Conservation (phyloP, 75 land plant species). For the Picea glauca region DNA sequence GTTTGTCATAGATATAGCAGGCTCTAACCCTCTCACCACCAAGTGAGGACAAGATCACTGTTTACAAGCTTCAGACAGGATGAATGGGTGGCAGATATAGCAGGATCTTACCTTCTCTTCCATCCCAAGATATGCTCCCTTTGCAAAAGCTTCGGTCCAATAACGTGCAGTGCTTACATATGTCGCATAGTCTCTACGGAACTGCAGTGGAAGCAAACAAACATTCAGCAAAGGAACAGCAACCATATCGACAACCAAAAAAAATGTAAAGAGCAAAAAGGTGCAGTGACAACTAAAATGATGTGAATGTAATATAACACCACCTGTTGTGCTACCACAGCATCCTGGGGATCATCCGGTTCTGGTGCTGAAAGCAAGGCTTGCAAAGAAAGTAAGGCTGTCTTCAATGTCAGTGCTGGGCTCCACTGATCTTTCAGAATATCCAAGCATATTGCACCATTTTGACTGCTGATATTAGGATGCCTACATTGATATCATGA, state of each 20-base stretch:
- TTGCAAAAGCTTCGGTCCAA: conserved; percentile 97
- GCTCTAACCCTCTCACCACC: neutral
- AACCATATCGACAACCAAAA: neutral
- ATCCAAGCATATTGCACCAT: conserved; percentile 98
- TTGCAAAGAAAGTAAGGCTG: conserved; percentile 92
- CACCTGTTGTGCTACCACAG: conserved; percentile 98
- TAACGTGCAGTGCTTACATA: conserved; percentile 88
- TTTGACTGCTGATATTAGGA: conserved; percentile 99
- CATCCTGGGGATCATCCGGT: conserved; percentile 99
- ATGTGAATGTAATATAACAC: neutral
- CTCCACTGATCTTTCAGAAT: conserved; percentile 99
- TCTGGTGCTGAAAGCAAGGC: conserved; percentile 94
- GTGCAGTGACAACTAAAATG: neutral
- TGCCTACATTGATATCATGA: conserved; percentile 57
- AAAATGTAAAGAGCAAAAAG: neutral
- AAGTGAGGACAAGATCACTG: neutral
- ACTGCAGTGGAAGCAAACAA: conserved; percentile 36
- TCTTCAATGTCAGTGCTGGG: conserved; percentile 94
- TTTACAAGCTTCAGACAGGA: neutral
- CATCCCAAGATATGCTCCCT: conserved; percentile 63
- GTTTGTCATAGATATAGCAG: neutral
- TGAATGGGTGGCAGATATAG: neutral
- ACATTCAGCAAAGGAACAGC: neutral
- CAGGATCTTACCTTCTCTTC: conserved; percentile 72
- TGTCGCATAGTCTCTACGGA: conserved; percentile 70